Percentiles rank a stretch among this genome's conserved stretches.
Evolutionary conservation across 805 yeast species (phyloP).

Genomic region (Metschnikowia dekortorum): DNA sequence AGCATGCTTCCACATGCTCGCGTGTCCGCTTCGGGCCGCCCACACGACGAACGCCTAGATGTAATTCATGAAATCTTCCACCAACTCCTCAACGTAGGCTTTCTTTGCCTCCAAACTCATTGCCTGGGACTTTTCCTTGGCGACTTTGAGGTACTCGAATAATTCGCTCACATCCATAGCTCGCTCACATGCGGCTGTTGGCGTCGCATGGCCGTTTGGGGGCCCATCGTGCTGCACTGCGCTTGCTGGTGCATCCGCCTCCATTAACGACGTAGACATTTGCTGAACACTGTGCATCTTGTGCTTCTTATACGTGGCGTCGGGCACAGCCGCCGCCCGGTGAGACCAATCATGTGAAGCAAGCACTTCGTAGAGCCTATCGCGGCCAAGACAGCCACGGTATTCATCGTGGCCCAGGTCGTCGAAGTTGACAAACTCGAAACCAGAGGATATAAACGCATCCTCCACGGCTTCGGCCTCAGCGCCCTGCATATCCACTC

Average conservation of each 20-base stretch:
- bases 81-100: constrained; percentile 29
- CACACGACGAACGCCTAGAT: neutral
- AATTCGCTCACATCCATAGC: constrained; percentile 26
- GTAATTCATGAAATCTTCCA: constrained; percentile 38
- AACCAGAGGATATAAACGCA: constrained; percentile 31
- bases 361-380: constrained; percentile 42
- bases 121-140: constrained; percentile 27
- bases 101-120: constrained; percentile 26
- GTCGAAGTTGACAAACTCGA: constrained; percentile 38
- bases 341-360: constrained; percentile 48
- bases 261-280: constrained; percentile 26
- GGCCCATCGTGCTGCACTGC: neutral
- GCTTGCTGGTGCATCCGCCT: neutral
- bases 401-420: constrained; percentile 37
- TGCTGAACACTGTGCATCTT: constrained; percentile 19
- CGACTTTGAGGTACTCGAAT: constrained; percentile 30
- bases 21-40: neutral
- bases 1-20: neutral
- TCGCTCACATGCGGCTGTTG: neutral
- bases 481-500: constrained; percentile 8
- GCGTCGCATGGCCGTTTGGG: no score
- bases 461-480: constrained; percentile 35
- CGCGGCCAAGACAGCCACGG: constrained; percentile 39
- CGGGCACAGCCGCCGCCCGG: constrained; percentile 11
- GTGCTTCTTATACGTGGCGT: constrained; percentile 17